Percentiles rank a stretch among this genome's conserved stretches.
These are phyloP conservation scores for Zasmidium angulare DNA, from an alignment of 2,329 filamentous ascomycete genomes.

Conservation along the genomic window DNA sequence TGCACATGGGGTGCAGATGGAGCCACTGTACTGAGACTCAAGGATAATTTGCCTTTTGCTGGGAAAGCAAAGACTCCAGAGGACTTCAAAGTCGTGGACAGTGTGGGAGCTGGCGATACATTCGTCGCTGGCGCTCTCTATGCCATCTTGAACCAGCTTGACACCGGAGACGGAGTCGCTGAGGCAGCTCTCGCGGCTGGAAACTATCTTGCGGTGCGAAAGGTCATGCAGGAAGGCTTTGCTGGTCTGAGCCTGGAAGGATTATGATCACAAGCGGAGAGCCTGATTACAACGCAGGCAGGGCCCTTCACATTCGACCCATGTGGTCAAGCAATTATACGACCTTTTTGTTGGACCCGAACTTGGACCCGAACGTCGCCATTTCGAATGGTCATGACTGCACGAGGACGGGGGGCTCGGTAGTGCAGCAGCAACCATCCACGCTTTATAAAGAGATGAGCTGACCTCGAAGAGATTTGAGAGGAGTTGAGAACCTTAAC, in stretches of 20 bases:
- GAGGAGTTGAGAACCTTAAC: too few species aligned
- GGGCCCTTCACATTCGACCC: too few species aligned
- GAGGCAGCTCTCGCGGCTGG: constrained; percentile 1
- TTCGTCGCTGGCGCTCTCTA: constrained; percentile 7
- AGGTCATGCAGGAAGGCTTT: constrained; percentile 10
- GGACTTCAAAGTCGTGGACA: not conserved
- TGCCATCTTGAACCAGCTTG: not conserved
- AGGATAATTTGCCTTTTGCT: not conserved
- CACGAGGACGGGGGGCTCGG: too few species aligned
- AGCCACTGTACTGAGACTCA: not conserved
- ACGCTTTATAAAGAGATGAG: too few species aligned
- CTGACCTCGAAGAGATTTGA: too few species aligned
- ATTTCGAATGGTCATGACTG: too few species aligned
- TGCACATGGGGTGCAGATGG: constrained; percentile 15
- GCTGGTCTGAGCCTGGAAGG: not conserved
- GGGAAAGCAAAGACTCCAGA: not conserved
- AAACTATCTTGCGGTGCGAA: constrained; percentile 5
- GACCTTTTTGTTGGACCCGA: too few species aligned
- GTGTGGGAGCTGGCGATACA: constrained; percentile 13
- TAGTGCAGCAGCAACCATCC: too few species aligned
- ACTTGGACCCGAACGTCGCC: too few species aligned
- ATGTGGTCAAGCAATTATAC: too few species aligned
- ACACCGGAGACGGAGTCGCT: not conserved
- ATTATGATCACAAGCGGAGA: too few species aligned
- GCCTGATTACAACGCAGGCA: too few species aligned